Percentiles rank a stretch among this genome's conserved stretches.
These are phyloP conservation scores for Phialocephala sp. DNA, from an alignment of 2,329 filamentous ascomycete species.

Conservation along the genomic window DNA sequence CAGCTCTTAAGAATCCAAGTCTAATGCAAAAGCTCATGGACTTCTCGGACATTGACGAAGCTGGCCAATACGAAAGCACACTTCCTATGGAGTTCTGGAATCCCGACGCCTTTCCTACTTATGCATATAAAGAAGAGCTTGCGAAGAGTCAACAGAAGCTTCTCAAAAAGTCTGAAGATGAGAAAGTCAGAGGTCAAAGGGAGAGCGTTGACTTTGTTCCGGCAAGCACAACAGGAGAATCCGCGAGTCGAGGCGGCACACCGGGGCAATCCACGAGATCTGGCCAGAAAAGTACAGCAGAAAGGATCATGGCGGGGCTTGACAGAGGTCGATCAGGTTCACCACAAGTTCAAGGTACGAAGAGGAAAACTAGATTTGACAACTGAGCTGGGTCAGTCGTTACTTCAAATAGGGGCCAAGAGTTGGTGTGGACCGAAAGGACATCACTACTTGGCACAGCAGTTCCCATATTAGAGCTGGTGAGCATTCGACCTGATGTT, in stretches of 20 bases:
- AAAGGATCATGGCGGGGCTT: constrained; percentile 44
- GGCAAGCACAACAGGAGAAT: constrained; percentile 34
- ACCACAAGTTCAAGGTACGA: constrained; percentile 40
- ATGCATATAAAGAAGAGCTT: constrained; percentile 58
- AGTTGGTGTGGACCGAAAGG: neutral
- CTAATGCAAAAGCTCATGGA: constrained; percentile 74
- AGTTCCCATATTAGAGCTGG: neutral
- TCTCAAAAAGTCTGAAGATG: constrained; percentile 41
- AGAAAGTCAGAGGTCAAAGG: constrained; percentile 40
- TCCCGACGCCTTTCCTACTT: constrained; percentile 59
- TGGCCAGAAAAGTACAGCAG: constrained; percentile 41
- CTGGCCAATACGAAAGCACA: constrained; percentile 70
- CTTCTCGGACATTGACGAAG: constrained; percentile 64
- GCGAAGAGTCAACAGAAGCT: constrained; percentile 51
- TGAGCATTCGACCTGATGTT: neutral
- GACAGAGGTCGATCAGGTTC: constrained; percentile 41
- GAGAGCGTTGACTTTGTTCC: constrained; percentile 43
- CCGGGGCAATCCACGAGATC: constrained; percentile 28
- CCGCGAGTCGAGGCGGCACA: constrained; percentile 34
- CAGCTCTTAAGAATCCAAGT: constrained; percentile 73
- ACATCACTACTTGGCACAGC: neutral
- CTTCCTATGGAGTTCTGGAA: constrained; percentile 63
- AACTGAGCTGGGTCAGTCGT: constrained; percentile 32
- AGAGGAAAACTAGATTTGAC: constrained; percentile 44
- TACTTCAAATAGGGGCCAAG: neutral